Base-by-base conservation (phyloP, 2,329 filamentous ascomycete genomes). In the Neopestalotiopsis clavispora region DNA sequence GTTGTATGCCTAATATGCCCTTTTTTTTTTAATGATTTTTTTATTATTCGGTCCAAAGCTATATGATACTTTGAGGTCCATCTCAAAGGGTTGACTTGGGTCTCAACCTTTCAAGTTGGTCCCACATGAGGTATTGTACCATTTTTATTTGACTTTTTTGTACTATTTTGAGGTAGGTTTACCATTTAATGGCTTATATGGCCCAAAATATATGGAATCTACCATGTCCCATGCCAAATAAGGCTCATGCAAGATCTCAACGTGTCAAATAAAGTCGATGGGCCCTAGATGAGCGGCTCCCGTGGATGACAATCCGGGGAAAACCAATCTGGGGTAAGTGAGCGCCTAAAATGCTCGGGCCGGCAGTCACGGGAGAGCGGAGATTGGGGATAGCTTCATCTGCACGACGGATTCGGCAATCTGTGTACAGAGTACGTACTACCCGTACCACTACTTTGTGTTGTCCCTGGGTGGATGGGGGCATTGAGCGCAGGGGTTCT, bases 321-420 rank as follows among this genome's bases (percentile, higher is more conserved):
- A 10, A 20, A 10, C 14, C 12, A 59, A 28, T 65, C 60, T 67
- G 68, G 68, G 68, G 68, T 67, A 66, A 12, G 4, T n/a, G n/a
- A 40, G 30, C 40, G 42, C 14, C 57, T 59, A 28, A 38, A 23
- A 66, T 59, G 23, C 65, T 66, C 65, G 65, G 65, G 65, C 65
- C 65, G 65, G 32, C 49, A 40, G 56, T 23, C 30, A 45, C 52
- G 65, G 65, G 65, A 42, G 23, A 20, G 52, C 30, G 52, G 45
- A 58, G 32, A n/a, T 34, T 67, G 66, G 66, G n/a, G 66, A 70
- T 70, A 63, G 69, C 69, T 68, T 70, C 69, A 66, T 64, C 34
- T 69, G 66, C 23, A 62, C 40, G 69, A n/a, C 69, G 23, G 57
- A 66, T 65, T 13, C 30, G 69, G 65, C 32, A 62, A 67, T 59